A percentile compares a stretch with the other conserved stretches of the same genome.
Evolutionary conservation across 225 moss, liverwort and hornwort genomes (phyloP).

Genomic region (Pseudoscleropodium purum): DNA sequence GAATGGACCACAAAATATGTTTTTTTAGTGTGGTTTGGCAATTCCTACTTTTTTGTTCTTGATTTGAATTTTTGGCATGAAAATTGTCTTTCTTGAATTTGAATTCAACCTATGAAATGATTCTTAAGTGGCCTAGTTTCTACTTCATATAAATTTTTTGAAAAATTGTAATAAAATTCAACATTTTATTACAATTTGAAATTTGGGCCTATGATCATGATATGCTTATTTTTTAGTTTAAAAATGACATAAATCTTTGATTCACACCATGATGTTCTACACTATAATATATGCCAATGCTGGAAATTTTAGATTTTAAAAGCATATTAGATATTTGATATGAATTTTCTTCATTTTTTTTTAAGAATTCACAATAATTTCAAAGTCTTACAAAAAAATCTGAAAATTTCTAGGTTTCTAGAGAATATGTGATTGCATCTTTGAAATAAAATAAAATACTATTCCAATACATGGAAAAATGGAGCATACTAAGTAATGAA

Average conservation of each 20-base stretch:
- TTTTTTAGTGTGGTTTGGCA: not conserved
- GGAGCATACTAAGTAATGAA: not conserved
- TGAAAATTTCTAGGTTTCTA: too few species aligned
- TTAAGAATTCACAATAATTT: too few species aligned
- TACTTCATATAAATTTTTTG: too few species aligned
- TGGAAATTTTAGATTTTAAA: not conserved
- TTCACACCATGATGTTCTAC: not conserved
- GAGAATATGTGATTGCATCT: too few species aligned
- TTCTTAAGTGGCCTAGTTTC: too few species aligned
- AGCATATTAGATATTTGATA: not conserved
- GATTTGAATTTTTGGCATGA: too few species aligned
- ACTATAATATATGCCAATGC: not conserved
- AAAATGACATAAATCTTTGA: not conserved
- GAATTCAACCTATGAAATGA: too few species aligned
- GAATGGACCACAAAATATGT: not conserved
- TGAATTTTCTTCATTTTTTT: not conserved
- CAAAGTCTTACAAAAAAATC: not conserved
- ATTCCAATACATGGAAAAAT: too few species aligned
- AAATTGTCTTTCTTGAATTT: too few species aligned
- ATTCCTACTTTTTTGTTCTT: not conserved
- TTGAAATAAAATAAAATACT: too few species aligned
- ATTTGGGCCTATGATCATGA: fast-evolving
- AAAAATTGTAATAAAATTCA: too few species aligned
- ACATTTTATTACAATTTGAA: too few species aligned
- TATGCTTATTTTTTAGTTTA: not conserved